These are phyloP conservation scores for Mollisia scopiformis DNA, from an alignment of 2,329 filamentous ascomycete species.

Conservation along the genomic window DNA sequence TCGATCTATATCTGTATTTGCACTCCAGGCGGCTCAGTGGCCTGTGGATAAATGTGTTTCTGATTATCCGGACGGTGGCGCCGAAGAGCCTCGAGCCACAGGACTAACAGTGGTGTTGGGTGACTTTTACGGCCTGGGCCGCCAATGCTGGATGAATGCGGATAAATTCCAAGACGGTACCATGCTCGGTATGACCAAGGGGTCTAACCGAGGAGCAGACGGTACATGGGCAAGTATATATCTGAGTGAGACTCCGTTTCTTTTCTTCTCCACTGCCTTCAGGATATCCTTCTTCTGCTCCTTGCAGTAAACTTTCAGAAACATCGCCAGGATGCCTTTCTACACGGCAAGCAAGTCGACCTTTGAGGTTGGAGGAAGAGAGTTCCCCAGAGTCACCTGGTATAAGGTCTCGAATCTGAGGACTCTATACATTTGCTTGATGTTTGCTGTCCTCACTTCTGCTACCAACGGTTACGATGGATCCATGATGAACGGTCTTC, in stretches of 20 bases:
- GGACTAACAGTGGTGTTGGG: neutral
- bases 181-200: neutral
- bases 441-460: constrained; percentile 42
- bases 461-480: constrained; percentile 51
- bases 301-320: neutral
- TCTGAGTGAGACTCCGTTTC: neutral
- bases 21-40: neutral
- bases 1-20: neutral
- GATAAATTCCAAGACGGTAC: constrained; percentile 5
- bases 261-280: neutral
- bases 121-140: neutral
- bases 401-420: constrained; percentile 57
- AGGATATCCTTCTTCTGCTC: constrained; percentile 1
- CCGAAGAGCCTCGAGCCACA: constrained; percentile 13
- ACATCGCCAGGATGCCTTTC: constrained; percentile 21
- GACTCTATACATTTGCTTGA: constrained; percentile 54
- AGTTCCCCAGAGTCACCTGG: constrained; percentile 48
- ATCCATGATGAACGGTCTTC: constrained; percentile 50
- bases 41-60: constrained; percentile 5
- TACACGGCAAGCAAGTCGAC: constrained; percentile 30
- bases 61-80: constrained; percentile 13
- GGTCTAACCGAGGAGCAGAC: neutral
- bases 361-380: constrained; percentile 34
- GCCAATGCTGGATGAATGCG: neutral
- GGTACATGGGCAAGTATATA: constrained; percentile 9